A percentile compares a stretch with the other conserved stretches of the same genome.
Evolutionary conservation across 352 stramenopile genomes (phyloP).

Genomic region (Thalassiosira mediterranea): DNA sequence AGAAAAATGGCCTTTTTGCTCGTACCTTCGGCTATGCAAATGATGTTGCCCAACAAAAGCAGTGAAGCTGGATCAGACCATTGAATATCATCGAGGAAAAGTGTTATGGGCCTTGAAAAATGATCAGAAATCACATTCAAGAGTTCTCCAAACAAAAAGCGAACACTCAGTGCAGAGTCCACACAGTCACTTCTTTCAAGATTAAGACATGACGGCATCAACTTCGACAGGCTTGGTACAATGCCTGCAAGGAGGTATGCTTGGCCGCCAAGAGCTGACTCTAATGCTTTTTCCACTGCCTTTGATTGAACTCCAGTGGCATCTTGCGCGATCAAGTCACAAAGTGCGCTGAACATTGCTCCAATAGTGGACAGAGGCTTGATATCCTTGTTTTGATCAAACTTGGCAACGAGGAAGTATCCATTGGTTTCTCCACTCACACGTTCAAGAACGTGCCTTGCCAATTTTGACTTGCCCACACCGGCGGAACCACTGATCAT

Average conservation of each 20-base stretch:
- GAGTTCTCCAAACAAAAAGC: neutral
- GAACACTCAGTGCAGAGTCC: neutral
- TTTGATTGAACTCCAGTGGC: neutral
- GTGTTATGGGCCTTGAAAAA: constrained; percentile 3
- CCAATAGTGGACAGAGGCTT: constrained; percentile 24
- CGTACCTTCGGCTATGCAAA: constrained; percentile 1
- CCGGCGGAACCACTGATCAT: constrained; percentile 4
- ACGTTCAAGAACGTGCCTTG: neutral
- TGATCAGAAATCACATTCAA: neutral
- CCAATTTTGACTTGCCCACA: constrained; percentile 17
- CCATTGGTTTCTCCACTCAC: neutral
- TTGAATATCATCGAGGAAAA: constrained; percentile 27
- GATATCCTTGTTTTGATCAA: constrained; percentile 27
- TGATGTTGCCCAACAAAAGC: constrained; percentile 6
- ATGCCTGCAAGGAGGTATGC: neutral
- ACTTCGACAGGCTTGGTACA: neutral
- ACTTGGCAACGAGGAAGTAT: constrained; percentile 16
- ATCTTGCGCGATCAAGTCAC: constrained; percentile 4
- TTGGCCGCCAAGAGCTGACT: neutral
- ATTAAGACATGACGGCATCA: neutral
- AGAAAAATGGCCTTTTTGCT: neutral
- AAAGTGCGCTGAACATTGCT: constrained; percentile 8
- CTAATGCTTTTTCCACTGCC: neutral
- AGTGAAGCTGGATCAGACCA: constrained; percentile 15
- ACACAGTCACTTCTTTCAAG: neutral